A percentile compares a stretch with the other conserved stretches of the same genome.
Conservation (phyloP, 768 basidiomycete species). For the Amanita rimosa region DNA sequence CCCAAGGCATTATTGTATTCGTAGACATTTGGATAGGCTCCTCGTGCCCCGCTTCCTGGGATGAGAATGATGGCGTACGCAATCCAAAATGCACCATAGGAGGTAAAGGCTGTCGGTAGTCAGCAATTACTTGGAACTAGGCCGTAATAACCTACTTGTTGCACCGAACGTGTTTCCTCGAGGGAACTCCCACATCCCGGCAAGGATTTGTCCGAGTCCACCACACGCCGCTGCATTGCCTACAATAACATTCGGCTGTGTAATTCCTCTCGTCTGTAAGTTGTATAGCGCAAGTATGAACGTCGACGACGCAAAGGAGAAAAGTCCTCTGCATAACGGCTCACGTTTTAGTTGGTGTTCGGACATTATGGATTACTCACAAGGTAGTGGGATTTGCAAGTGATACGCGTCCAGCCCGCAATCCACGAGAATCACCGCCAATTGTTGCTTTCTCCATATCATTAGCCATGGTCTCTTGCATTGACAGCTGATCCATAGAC, state of each 20-base stretch:
- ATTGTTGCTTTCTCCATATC: neutral
- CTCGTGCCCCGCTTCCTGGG: constrained; percentile 39
- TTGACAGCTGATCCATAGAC: neutral
- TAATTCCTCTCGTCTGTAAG: constrained; percentile 28
- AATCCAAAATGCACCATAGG: constrained; percentile 65
- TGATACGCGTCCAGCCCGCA: constrained; percentile 7
- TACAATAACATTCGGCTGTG: constrained; percentile 43
- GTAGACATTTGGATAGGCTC: constrained; percentile 25
- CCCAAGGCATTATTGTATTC: constrained; percentile 37
- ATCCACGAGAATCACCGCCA: neutral
- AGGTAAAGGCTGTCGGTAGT: constrained; percentile 39
- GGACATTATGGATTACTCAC: constrained; percentile 14
- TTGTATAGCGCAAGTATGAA: constrained; percentile 59
- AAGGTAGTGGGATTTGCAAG: constrained; percentile 42
- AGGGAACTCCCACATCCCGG: constrained; percentile 62
- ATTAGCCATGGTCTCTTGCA: neutral
- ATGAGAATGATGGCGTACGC: constrained; percentile 49
- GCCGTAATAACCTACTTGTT: constrained; percentile 29
- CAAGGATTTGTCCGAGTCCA: constrained; percentile 58
- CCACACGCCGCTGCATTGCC: constrained; percentile 64
- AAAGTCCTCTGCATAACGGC: constrained; percentile 33
- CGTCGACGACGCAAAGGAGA: constrained; percentile 57
- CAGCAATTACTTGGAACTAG: neutral
- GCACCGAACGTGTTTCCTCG: constrained; percentile 47
- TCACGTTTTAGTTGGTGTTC: neutral